Conservation (phyloP, 495 filamentous ascomycete genomes). For the Xanthoparmelia taractica region DNA sequence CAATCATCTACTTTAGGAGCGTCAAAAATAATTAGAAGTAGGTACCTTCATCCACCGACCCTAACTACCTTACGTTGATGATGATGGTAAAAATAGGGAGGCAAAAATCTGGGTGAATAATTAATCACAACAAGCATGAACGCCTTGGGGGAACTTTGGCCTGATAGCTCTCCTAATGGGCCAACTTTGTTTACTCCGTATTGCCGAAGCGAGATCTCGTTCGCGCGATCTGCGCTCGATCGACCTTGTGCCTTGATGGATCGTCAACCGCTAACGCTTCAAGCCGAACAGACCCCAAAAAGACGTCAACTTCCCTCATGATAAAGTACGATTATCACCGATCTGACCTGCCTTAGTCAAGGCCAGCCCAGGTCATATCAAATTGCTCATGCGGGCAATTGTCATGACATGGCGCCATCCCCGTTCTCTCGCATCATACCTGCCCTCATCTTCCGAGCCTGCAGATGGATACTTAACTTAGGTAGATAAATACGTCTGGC, state of each 20-base stretch:
- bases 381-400: background rate
- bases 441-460: background rate
- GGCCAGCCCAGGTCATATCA: background rate
- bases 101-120: too few relatives aligned
- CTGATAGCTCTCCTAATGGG: too few relatives aligned
- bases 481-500: background rate
- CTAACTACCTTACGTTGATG: too few relatives aligned
- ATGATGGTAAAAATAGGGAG: too few relatives aligned
- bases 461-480: background rate
- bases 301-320: background rate
- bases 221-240: slow-evolving; percentile 7
- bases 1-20: background rate
- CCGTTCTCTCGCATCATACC: background rate
- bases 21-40: too few relatives aligned
- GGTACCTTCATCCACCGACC: too few relatives aligned
- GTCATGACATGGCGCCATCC: background rate
- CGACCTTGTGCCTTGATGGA: background rate
- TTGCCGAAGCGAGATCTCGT: slow-evolving; percentile 4
- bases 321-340: background rate
- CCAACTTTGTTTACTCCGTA: background rate
- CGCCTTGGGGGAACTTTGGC: background rate
- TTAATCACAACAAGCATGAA: too few relatives aligned
- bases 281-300: slow-evolving; percentile 1
- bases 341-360: slow-evolving; percentile 1
- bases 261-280: slow-evolving; percentile 6